Evolutionary conservation across 225 moss, liverwort and hornwort species (phyloP).

Genomic region (Pseudisothecium myosuroides): DNA sequence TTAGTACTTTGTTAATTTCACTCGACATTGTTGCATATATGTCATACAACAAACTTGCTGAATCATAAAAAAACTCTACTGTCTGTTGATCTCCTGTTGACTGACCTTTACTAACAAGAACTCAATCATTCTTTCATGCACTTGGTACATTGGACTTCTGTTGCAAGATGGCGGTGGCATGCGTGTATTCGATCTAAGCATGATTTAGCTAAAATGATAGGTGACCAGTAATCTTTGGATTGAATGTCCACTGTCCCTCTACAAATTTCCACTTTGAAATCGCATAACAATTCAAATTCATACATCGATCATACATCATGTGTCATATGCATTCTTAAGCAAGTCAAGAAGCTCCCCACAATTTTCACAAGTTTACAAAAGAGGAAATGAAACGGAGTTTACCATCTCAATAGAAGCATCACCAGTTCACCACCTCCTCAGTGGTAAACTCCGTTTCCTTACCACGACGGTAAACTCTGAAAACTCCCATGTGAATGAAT

Average conservation of each 20-base stretch:
- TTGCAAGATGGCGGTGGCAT: not conserved
- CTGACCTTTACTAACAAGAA: no score
- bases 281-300: not conserved
- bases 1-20: not conserved
- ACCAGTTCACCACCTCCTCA: not conserved
- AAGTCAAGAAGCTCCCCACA: not conserved
- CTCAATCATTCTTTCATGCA: not conserved
- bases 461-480: not conserved
- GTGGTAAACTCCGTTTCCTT: not conserved
- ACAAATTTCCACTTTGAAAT: no score
- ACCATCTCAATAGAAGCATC: not conserved
- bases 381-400: not conserved
- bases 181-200: not conserved
- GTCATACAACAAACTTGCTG: not conserved
- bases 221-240: not conserved
- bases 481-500: not conserved
- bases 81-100: not conserved
- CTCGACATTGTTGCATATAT: not conserved
- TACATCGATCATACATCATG: not conserved
- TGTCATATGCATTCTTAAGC: not conserved
- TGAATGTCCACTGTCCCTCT: not conserved
- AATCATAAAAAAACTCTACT: not conserved
- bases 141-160: not conserved
- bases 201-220: no score
- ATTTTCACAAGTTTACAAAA: not conserved